Base-by-base conservation (phyloP, 2,329 filamentous ascomycete genomes). In the Exophiala xenobiotica region DNA sequence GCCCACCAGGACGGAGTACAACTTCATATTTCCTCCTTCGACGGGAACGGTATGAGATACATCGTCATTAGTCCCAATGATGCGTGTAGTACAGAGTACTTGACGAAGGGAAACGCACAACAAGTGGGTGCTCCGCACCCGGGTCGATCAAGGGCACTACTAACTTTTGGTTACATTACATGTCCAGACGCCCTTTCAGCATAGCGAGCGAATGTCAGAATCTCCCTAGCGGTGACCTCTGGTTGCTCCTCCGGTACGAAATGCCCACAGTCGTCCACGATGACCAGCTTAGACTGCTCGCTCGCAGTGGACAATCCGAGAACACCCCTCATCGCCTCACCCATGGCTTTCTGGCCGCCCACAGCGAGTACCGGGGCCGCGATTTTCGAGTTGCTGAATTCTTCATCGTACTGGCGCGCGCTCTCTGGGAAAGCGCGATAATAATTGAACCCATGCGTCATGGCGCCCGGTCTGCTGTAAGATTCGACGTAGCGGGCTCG, bases 221-320 rank as follows among this genome's bases (percentile, higher is more conserved):
- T 12, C 26, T 42, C 52, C 1, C 40, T 29, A 26, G 57, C 54
- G 8, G 59, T 54, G 46, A 56, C 51, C 41, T 51, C 49, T 18
- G 63, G 63, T 40, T 64, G 61, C 53, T 64, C 63, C 39, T 64
- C 62, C n/a, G 56, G 50, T 1, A 64, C 42, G 54, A 61, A 63
- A 35, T 64, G 62, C 2, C 62, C 62, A 52, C 63, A 64, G 35
- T 64, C 54, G 3, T 60, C 39, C 44, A 49, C 9, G 8, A 33
- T 18, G 5, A 49, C 35, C 16, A 31, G 23, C 33, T 35, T 41
- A 3, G 46, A 49, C 35, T 19, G 16, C 5, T 14, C 16, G 16
- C 12, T 29, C 26, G 16, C 14, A 16, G 2, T 18, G 3, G 46
- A 2, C 3, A 49, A 4, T 8, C 16, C 38, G 3, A 42, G 27